Base-by-base conservation (phyloP, 495 filamentous ascomycete genomes). In the Chlorociboria aeruginascens region DNA sequence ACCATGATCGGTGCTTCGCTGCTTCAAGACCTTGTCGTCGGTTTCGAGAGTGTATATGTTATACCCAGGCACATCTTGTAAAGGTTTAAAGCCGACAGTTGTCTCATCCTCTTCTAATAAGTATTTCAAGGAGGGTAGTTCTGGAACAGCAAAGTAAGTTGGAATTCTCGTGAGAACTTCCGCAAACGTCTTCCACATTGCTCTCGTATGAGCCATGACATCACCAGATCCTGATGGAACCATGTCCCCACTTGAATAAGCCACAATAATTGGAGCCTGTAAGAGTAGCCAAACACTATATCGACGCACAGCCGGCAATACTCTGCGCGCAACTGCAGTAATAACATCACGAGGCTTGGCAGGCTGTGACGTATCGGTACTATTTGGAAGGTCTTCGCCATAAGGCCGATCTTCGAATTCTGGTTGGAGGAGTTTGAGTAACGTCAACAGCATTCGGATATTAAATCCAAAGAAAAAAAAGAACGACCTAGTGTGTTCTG, bases 391-490 rank as follows among this genome's bases (percentile, higher is more conserved):
- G 11, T 57, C 45, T 44, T 77, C 73, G 40, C 77, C 76, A 29
- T 59, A 63, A 8, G 68, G 71, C 13, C 70, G 67, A 11, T 76
- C 71, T 47, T 84, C 74, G 8, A 92, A 63, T 58, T 84, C 79
- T 6, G 74, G 67, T 51, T 83, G 65, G 30, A 96, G 72, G 32
- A 85, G 68, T 45, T 85, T 81, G 28, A 92, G 76, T 11, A 97
- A 70, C 1, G 75, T 81, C 43, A 82, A 78, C 57, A 94, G 84
- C 0, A 82, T 89, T 30, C 83, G 85, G 40, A 89, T 70, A 52
- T 96, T 98, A 48, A 93, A 71, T 17, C 82, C 74, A 32, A 94
- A 72, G 45, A 85, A 79, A 61, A 83, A 89, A 44, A 82, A 74
- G 59, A 77, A 81, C 3, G 84, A 76, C 46, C 75, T 65, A 14